Base-by-base conservation (phyloP, 768 basidiomycete species). In the Leccinum sublutescens region DNA sequence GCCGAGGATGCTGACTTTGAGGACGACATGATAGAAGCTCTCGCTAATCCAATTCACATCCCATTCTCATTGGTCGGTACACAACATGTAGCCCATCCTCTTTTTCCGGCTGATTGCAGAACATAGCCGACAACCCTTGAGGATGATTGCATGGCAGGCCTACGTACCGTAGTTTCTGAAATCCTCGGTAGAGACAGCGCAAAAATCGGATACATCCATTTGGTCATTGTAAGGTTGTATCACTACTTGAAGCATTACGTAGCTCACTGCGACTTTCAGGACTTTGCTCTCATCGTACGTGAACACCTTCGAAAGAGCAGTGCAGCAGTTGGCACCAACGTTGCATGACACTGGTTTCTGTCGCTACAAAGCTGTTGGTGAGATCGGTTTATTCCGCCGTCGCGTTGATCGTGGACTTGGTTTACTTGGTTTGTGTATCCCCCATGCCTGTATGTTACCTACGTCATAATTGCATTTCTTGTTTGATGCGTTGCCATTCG, bases 201-300 rank as follows among this genome's bases (percentile, higher is more conserved):
- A 15, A 54, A 58, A 9, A 53, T 69, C 50, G 64, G 63, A 52
- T 61, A 50, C 43, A 56, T 56, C 25, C 70, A 69, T 36, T 36
- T 69, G 29, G 49, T 70, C 33, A 63, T 70, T 52, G 68, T 70
- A 53, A 49, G 59, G 5, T 33, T 36, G 12, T 25, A 50, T 34
- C 51, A 40, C 23, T 31, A 40, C 40, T n/a, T 45, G 7, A 23
- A 33, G 34, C 25, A 7, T 50, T 21, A 27, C 21, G 9, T 56
- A 48, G 11, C 52, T 65, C 49, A 68, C 47, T 29, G 47, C 11
- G 27, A 51, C 27, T 31, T 54, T 29, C n/a, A 70, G 68, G 67
- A 68, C 54, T 67, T 68, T 50, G 68, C 65, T 23, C 36, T 68
- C 19, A 54, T 62, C 31, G 17, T 70, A 34, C 67, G 63, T 36